Percentiles rank a stretch among this genome's conserved stretches.
Conservation (phyloP, 2,329 filamentous ascomycete genomes). For the Fusarium duplospermum region DNA sequence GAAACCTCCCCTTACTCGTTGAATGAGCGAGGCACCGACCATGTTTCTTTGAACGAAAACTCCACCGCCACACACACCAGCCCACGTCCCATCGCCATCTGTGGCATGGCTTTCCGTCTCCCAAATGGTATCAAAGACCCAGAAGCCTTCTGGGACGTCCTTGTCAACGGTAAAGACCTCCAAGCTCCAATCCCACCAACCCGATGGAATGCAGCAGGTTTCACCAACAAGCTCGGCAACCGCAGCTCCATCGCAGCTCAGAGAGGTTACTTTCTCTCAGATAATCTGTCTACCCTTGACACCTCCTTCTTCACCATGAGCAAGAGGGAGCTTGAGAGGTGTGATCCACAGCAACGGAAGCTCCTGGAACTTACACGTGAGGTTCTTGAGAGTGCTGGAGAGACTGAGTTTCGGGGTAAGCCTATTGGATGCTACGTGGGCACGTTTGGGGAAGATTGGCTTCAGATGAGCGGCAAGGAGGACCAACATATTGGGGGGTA, state of each 20-base stretch:
- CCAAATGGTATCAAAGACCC: neutral
- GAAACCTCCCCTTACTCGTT: neutral
- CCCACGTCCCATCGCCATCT: neutral
- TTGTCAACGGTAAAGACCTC: neutral
- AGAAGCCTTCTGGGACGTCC: neutral
- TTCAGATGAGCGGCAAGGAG: conserved; percentile 3
- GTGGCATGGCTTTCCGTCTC: neutral
- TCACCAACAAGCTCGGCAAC: neutral
- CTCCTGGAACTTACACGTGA: conserved; percentile 19
- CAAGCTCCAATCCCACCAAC: neutral
- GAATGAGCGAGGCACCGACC: neutral
- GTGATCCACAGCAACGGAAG: conserved; percentile 46
- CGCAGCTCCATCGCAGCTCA: neutral
- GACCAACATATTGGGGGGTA: neutral
- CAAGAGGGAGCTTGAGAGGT: conserved; percentile 35
- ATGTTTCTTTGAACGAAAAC: neutral
- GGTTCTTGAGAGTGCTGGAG: neutral
- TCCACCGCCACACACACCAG: neutral
- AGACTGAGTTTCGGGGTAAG: neutral
- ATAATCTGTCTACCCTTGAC: conserved; percentile 40
- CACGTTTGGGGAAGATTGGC: conserved; percentile 39
- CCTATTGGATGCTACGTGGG: conserved; percentile 41
- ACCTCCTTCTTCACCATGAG: conserved; percentile 40
- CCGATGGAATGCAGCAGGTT: neutral
- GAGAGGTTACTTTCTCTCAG: conserved; percentile 45